Base-by-base conservation (phyloP, 345 rosid genomes). In the Gossypium raimondii region DNA sequence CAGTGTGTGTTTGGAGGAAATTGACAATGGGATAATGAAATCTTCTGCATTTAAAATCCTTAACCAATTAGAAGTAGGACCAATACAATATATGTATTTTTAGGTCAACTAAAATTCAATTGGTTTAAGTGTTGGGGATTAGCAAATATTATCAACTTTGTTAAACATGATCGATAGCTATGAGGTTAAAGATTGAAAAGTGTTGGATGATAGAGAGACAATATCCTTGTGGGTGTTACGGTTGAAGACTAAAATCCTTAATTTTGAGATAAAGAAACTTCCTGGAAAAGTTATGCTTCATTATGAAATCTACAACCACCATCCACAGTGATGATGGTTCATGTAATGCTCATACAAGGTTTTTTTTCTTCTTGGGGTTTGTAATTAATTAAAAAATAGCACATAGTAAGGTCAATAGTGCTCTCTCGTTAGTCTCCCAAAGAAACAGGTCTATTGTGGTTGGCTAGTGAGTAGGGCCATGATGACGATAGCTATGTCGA, bases 221-320 rank as follows among this genome's bases (percentile, higher is more conserved):
- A 48, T n/a, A 48, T 48, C 72, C 41, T 24, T 24, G 72, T 67
- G 29, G 61, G 57, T 52, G 38, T 52, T 16, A 52, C 0, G 57
- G n/a, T 18, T 52, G 57, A 55, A 11, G 25, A 73, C 7, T 5
- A 5, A 5, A 34, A 34, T 34, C 41, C 41, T 34, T 5, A 4
- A 34, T 34, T 34, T 34, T 5, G 7, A 51, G 9, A 59, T 55
- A 13, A 67, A 80, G 87, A 82, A 86, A 76, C 77, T 81, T 86
- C 84, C 65, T 20, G 82, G 84, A 82, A 84, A 73, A 68, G 51
- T 0, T 34, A 77, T 2, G 17, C 4, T 10, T 52, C 60, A n/a
- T 64, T 41, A 64, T 64, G 25, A 69, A 69, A 51, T 76, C 78
- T 55, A 68, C 85, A 70, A 72, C 85, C 53, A 80, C 87, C 13